Percentiles rank a stretch among this genome's conserved stretches.
phyloP scores from a whole-genome alignment of 108 stramenopile genomes.

The Skeletonema tropicum region DNA sequence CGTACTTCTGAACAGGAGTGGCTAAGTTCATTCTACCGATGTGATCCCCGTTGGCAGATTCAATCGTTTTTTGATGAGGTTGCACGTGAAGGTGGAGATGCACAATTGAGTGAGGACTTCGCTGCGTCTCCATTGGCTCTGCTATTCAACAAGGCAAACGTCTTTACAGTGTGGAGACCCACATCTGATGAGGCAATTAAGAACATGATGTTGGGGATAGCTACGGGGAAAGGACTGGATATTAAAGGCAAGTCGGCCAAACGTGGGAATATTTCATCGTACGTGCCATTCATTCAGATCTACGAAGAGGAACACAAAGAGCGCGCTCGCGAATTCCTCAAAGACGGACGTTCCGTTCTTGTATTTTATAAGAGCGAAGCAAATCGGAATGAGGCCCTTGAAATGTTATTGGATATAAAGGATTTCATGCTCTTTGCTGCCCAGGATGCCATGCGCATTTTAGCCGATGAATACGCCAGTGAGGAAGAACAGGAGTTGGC shows the following conservation, averaged over 20 bases:
- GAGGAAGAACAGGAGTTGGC: slow-evolving; percentile 36
- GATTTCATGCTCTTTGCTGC: slow-evolving; percentile 35
- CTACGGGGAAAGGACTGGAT: slow-evolving; percentile 77
- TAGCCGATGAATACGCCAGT: slow-evolving; percentile 30
- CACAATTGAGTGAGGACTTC: slow-evolving; percentile 36
- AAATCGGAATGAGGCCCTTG: slow-evolving; percentile 26
- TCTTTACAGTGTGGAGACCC: slow-evolving; percentile 80
- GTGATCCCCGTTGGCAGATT: slow-evolving; percentile 68
- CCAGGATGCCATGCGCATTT: slow-evolving; percentile 30
- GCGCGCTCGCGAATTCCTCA: slow-evolving; percentile 21
- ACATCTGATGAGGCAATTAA: slow-evolving; percentile 67
- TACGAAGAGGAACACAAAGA: slow-evolving; percentile 59
- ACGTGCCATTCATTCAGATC: slow-evolving; percentile 78
- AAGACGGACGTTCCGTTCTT: slow-evolving; percentile 32
- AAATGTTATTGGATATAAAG: slow-evolving; percentile 33
- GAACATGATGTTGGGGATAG: slow-evolving; percentile 72
- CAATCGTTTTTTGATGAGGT: slow-evolving; percentile 66
- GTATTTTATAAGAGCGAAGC: slow-evolving; percentile 32
- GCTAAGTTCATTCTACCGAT: slow-evolving; percentile 45
- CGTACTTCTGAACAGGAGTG: slow-evolving; percentile 41
- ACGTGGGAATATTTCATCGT: slow-evolving; percentile 56
- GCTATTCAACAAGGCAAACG: slow-evolving; percentile 41
- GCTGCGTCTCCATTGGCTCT: slow-evolving; percentile 24
- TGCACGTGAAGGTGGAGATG: slow-evolving; percentile 50
- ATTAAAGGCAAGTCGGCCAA: slow-evolving; percentile 83